These are phyloP conservation scores for Ogataea haglerorum DNA, from an alignment of 805 yeast genomes.

Conservation along the genomic window DNA sequence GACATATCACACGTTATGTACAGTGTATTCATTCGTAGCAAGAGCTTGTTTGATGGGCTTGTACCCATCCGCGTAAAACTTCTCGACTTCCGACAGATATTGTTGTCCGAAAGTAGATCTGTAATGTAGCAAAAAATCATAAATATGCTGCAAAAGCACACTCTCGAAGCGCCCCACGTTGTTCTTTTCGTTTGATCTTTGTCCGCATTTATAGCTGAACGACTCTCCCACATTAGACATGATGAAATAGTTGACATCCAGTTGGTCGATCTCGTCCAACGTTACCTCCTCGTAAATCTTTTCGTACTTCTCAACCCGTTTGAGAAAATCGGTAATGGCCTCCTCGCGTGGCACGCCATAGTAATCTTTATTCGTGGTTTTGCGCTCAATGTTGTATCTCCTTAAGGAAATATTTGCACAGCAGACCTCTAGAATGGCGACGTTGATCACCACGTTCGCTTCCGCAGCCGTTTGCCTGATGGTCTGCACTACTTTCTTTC, in stretches of 20 bases:
- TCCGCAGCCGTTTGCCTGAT: slow-evolving; percentile 54
- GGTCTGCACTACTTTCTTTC: slow-evolving; percentile 50
- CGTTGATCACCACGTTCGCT: slow-evolving; percentile 36
- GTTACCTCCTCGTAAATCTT: slow-evolving; percentile 38
- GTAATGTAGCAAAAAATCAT: slow-evolving; percentile 34
- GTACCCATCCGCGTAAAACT: slow-evolving; percentile 31
- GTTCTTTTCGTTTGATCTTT: slow-evolving; percentile 30
- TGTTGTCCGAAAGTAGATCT: slow-evolving; percentile 30
- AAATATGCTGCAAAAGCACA: slow-evolving; percentile 27
- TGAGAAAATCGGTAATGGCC: slow-evolving; percentile 58
- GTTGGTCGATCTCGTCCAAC: slow-evolving; percentile 29
- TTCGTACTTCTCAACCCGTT: slow-evolving; percentile 51
- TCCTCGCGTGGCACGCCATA: slow-evolving; percentile 44
- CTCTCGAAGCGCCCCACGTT: slow-evolving; percentile 23
- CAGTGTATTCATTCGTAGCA: slow-evolving; percentile 1
- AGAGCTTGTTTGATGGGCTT: slow-evolving; percentile 21
- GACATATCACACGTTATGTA: slow-evolving; percentile 1
- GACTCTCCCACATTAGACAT: slow-evolving; percentile 35
- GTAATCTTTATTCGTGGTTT: slow-evolving; percentile 63
- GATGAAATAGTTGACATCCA: slow-evolving; percentile 30
- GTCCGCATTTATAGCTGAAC: slow-evolving; percentile 33
- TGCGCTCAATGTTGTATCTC: slow-evolving; percentile 60
- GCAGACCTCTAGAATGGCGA: slow-evolving; percentile 57
- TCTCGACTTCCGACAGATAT: slow-evolving; percentile 32
- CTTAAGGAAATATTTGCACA: slow-evolving; percentile 51